Conservation (phyloP, 140 eudicot genomes). For the Artemisia princeps region DNA sequence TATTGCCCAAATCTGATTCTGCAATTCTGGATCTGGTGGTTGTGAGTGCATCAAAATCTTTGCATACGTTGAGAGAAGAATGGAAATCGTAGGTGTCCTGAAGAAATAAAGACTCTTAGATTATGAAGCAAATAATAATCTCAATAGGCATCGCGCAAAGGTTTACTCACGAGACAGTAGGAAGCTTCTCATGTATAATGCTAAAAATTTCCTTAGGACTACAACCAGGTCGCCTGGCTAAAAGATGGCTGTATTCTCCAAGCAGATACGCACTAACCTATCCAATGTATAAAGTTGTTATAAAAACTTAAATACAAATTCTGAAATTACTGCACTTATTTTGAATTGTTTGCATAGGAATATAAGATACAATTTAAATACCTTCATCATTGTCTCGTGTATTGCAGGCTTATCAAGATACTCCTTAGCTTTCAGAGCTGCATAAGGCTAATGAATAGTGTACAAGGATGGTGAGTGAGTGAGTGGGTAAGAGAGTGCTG, state of each 20-base stretch:
- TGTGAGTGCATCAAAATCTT: slow-evolving; percentile 93
- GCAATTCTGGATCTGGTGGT: slow-evolving; percentile 79
- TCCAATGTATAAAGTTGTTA: slow-evolving; percentile 14
- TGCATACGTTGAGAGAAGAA: slow-evolving; percentile 90
- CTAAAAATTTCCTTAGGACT: slow-evolving; percentile 78
- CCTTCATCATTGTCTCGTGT: slow-evolving; percentile 99
- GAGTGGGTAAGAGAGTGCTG: not conserved
- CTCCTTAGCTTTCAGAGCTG: slow-evolving; percentile 90
- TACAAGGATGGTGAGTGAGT: slow-evolving; percentile 17
- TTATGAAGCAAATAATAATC: slow-evolving; percentile 9
- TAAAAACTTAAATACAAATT: not conserved
- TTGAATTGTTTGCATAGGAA: not conserved
- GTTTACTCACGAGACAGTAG: slow-evolving; percentile 78
- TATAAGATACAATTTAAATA: slow-evolving; percentile 24
- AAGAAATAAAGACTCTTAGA: slow-evolving; percentile 16
- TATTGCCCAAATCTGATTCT: slow-evolving; percentile 74
- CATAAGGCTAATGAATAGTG: slow-evolving; percentile 63
- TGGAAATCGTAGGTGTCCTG: slow-evolving; percentile 86
- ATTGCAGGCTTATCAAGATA: slow-evolving; percentile 95
- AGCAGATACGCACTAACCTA: slow-evolving; percentile 94
- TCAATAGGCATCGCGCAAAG: slow-evolving; percentile 3
- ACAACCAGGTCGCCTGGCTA: slow-evolving; percentile 88
- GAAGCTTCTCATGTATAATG: slow-evolving; percentile 89
- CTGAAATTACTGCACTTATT: not conserved
- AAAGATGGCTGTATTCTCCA: slow-evolving; percentile 97